phyloP scores from a whole-genome alignment of 306 rosid species.

The Quercus bicolor region DNA sequence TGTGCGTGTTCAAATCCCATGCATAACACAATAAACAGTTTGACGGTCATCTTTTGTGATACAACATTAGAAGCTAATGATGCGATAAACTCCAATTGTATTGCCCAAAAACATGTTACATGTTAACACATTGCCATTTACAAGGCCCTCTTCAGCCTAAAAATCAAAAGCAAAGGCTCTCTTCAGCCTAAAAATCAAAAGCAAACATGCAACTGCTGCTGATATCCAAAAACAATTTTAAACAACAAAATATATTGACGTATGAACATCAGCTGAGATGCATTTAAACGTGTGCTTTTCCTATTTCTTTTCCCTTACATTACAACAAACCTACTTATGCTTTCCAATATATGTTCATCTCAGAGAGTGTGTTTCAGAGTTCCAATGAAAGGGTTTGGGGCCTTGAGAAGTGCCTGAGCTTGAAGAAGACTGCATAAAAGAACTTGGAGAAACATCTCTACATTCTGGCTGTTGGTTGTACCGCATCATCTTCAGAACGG shows the following conservation, averaged over 20 bases:
- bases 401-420: not conserved
- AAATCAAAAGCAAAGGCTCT: not conserved
- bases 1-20: too few relatives aligned
- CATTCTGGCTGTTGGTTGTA: slow-evolving; percentile 13
- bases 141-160: not conserved
- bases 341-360: not conserved
- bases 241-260: too few relatives aligned
- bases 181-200: not conserved
- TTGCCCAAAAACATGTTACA: not conserved
- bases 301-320: not conserved
- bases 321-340: not conserved
- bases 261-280: too few relatives aligned
- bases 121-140: not conserved
- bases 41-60: not conserved
- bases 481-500: slow-evolving; percentile 22
- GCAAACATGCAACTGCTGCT: too few relatives aligned
- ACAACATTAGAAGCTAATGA: not conserved
- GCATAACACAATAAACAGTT: too few relatives aligned
- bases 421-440: slow-evolving; percentile 27
- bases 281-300: not conserved
- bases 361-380: slow-evolving; percentile 18
- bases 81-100: not conserved
- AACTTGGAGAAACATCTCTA: slow-evolving; percentile 6
- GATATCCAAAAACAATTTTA: too few relatives aligned
- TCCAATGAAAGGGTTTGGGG: slow-evolving; percentile 21